Base-by-base conservation (phyloP, 208 protist species). In the Tetramitus jugosus region DNA sequence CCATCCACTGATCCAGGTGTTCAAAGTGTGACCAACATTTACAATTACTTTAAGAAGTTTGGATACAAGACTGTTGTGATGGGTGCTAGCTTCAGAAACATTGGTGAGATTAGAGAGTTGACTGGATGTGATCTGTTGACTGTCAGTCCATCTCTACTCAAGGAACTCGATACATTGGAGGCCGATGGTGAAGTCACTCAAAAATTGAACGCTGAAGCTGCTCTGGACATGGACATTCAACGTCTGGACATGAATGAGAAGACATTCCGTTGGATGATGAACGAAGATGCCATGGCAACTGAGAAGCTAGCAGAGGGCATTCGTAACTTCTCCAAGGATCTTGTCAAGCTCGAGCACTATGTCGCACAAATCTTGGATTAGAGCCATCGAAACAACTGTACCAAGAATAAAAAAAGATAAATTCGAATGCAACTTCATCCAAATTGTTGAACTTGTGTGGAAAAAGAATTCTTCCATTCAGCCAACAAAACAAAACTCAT, bases 31-130 rank as follows among this genome's bases (percentile, higher is more conserved):
- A 89, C 86, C 31, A 79, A 76, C 35, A 98, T 98, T 82, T 99
- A 94, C 88, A 92, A 96, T 84, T 98, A 98, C 89, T 98, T 96
- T 89, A 98, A 97, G 84, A 92, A 95, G 81, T 87, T 95, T 88
- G 93, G 93, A 29, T 96, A 97, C 89, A 89, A 90, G 79, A 98
- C 95, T 1, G 88, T 95, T 40, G 95, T 98, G 67, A 99, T 98
- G 96, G 96, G 95, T 60, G 96, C 96, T 8, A 95, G 90, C 62
- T 99, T 99, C 88, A 89, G 96, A 74, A 97, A 92, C 81, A 90
- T 80, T 31, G 87, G 81, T 14, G 93, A 99, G 87, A 89, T 97
- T 53, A 78, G 86, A 13, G 91, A 90, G 78, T 90, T 99, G 14
- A 90, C 91, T 29, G 96, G 96, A 45, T 97, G 94, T 86, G 96